Percentiles rank a stretch among this genome's conserved stretches.
Conservation (phyloP, 208 protist species). For the Leishmania braziliensis region DNA sequence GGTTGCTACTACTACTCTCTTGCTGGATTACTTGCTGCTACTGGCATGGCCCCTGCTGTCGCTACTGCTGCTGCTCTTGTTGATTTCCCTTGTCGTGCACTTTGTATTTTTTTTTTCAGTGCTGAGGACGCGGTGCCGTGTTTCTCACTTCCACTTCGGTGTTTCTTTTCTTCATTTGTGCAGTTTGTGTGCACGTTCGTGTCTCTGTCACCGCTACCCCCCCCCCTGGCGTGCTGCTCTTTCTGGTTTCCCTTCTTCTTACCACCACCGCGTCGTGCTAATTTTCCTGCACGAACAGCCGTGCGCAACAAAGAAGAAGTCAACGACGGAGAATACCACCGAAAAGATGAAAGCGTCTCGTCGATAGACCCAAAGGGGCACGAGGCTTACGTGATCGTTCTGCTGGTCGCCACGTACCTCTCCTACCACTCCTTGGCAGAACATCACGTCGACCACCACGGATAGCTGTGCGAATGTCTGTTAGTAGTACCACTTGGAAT, state of each 20-base stretch:
- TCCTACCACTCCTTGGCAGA: not conserved
- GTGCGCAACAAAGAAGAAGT: not conserved
- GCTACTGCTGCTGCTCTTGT: not conserved
- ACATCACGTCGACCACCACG: not conserved
- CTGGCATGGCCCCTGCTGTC: not conserved
- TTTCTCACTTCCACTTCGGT: not conserved
- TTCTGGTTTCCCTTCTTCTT: not conserved
- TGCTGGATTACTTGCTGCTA: not conserved
- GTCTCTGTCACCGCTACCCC: not conserved
- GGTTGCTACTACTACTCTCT: not conserved
- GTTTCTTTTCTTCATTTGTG: not conserved
- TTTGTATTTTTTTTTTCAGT: not conserved
- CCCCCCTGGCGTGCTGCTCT: not conserved
- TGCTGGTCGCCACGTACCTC: not conserved
- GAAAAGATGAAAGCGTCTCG: not conserved
- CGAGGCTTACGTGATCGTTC: not conserved
- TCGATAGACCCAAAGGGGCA: not conserved
- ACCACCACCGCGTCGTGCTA: not conserved
- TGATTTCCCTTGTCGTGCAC: not conserved
- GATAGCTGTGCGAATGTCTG: not conserved
- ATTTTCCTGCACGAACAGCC: not conserved
- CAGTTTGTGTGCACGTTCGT: not conserved
- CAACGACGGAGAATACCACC: not conserved
- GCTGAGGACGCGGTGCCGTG: not conserved
- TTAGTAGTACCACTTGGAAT: not conserved